Base-by-base conservation (phyloP, 2,329 filamentous ascomycete species). In the Aschersonia sp. region DNA sequence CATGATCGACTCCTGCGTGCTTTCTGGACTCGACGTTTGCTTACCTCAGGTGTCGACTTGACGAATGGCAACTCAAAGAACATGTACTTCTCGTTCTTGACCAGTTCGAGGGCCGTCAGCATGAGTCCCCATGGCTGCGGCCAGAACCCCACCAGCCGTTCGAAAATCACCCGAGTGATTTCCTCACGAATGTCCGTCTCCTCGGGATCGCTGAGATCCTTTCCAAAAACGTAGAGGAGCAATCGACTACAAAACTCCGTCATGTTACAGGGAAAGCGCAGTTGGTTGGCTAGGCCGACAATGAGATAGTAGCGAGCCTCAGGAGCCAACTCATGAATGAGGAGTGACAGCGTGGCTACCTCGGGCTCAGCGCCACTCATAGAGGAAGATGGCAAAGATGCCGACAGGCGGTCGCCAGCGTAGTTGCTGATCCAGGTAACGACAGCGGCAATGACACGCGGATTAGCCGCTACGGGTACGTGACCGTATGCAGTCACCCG, bases 81-180 rank as follows among this genome's bases (percentile, higher is more conserved):
- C 59, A 81, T 81, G 64, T 90, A 94, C 60, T 81, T 86, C 47
- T 85, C 82, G 62, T 94, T 95, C 72, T 94, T 94, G 55, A 94
- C 73, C 49, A 98, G 75, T 68, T 97, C 92, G 52, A 92, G 70
- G 51, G 94, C 76, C 37, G 88, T 90, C 52, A 89, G 82, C 61
- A 95, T 82, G 42, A 98, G 70, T 10, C 94, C 94, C 90, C 90
- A 97, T 14, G 94, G 90, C 62, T 97, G 90, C 46, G 90, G 90
- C 68, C 89, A 87, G 62, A 87, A 87, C 29, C 87, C 84, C 50
- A 94, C 78, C 44, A 95, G 71, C 45, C 92, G 80, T 71, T 98
- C 92, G 39, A 95, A 72, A 43, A 98, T 70, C 30, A 95, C 81
- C 44, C 90, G 80, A 46, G 87, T 87, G 49, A 98, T 90, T 62